These are phyloP conservation scores for Mortierella polycephala DNA, from an alignment of 371 early-diverging fungal species.

Conservation along the genomic window DNA sequence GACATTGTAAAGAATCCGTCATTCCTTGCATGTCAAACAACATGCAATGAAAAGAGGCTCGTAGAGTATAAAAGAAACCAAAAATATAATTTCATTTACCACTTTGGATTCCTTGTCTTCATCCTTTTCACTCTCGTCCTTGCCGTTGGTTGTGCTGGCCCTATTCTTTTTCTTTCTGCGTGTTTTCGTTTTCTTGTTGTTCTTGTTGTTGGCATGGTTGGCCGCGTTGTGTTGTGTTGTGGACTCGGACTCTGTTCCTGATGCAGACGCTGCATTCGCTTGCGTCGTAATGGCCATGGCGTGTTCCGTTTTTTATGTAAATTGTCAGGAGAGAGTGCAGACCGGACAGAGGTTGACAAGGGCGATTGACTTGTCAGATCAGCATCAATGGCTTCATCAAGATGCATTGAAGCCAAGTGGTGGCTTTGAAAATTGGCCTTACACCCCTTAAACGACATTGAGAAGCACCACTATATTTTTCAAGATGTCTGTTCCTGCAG, in stretches of 20 bases:
- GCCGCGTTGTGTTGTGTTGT: slow-evolving; percentile 2
- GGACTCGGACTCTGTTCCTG: slow-evolving; percentile 37
- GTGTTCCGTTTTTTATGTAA: not conserved
- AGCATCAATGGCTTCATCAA: too few relatives aligned
- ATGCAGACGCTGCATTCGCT: slow-evolving; percentile 18
- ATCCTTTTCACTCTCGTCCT: not conserved
- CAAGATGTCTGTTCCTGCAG: too few relatives aligned
- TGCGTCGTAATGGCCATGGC: slow-evolving; percentile 42
- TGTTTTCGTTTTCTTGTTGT: slow-evolving; percentile 23
- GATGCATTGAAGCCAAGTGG: too few relatives aligned
- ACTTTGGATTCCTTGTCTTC: slow-evolving; percentile 22
- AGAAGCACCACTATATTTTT: too few relatives aligned
- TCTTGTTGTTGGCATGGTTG: slow-evolving; percentile 10
- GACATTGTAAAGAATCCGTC: too few relatives aligned
- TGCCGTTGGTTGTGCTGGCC: slow-evolving; percentile 11
- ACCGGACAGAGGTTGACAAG: not conserved
- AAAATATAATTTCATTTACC: slow-evolving; percentile 4
- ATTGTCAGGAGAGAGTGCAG: too few relatives aligned
- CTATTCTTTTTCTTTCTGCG: slow-evolving; percentile 49
- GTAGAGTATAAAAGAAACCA: not conserved
- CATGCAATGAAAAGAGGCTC: not conserved
- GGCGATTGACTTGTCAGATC: slow-evolving; percentile 1
- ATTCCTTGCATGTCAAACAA: too few relatives aligned
- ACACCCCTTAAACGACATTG: too few relatives aligned
- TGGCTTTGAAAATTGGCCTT: too few relatives aligned